Evolutionary conservation across 108 stramenopile genomes (phyloP), one percentile per base, ranked within the genome.

Genomic region (Cyclotella kingstonii): DNA sequence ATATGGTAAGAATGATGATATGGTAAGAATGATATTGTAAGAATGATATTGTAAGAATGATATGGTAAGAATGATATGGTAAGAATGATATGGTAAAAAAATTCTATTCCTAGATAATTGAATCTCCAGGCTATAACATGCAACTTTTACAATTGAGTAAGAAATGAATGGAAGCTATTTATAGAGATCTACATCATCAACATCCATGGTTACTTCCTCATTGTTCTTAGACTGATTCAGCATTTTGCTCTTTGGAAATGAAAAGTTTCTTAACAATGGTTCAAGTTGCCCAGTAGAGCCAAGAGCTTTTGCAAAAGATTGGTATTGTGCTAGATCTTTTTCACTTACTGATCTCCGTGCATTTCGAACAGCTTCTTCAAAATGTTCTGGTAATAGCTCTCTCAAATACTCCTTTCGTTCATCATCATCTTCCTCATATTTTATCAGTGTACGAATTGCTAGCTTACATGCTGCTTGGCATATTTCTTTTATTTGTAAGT

Each of bases 341-440:
- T 96, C 95, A 40, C 73, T 83, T 0, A 97, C 96, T 35, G 85
- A 87, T 33, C 87, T 85, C 33, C 96, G 76, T 18, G 93, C 91
- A 70, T 86, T 80, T 36, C 84, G 85, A 86, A 97, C 95, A 49
- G 94, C 93, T 40, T 94, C 89, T 60, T 97, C 94, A 62, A 97
- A 97, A 70, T 97, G 96, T 30, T 81, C 54, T 62, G 14, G 86
- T 78, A 70, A 84, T 77, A 57, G 83, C 29, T 57, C 41, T 46
- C 66, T 45, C 30, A 64, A 40, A 33, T 51, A 70, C 10, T 85
- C 79, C 22, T 25, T 60, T 15, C 48, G 41, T 0, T 78, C 87
- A 36, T 81, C 86, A 4, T 85, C 87, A 22, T 33, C 49, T 25
- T 52, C 58, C 59, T 14, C 47, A 73, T 12, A 82, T 22, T 34